Base-by-base conservation (phyloP, 129 eudicot genomes). In the Mikania micrantha region DNA sequence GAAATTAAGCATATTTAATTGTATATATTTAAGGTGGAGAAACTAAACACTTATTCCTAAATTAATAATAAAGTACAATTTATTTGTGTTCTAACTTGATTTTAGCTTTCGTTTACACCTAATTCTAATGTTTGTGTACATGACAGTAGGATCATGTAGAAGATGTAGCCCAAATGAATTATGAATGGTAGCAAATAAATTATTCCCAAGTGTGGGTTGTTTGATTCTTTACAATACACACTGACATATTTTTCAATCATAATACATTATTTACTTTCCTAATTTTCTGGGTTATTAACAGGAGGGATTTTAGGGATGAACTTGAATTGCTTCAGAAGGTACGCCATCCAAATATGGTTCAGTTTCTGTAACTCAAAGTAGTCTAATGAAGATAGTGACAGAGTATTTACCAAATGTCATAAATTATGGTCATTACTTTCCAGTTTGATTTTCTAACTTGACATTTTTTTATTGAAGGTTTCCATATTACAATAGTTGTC, bases 381-480 rank as follows among this genome's bases (percentile, higher is more conserved):
- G 86, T 81, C 99, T 97, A n/a, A 94, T 94, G 99, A 94, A 87
- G 99, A 94, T 94, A 72, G 90, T 94, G 49, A 94, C 97, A 20
- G 99, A 94, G 79, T 94, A 90, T 71, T 76, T 94, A 67, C 90
- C 99, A 22, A 94, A 94, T 97, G 99, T 27, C 49, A 5, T 39
- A 25, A 19, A 16, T 22, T 17, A 19, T 16, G 20, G 13, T 32
- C 64, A n/a, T 73, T 63, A 38, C 70, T 61, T 73, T 64, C 71
- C 64, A 20, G 29, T 40, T 52, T 64, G 24, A 24, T 58, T 45
- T 34, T 47, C 31, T 28, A 28, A 39, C 21, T 36, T 63, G 19
- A 20, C 29, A 31, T 25, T 47, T 21, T 47, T 31, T 49, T 47
- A 4, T 57, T 27, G 1, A 13, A 3, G 15, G 34, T 42, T 6